phyloP scores from a whole-genome alignment of 2,329 filamentous ascomycete genomes.

The Aspergillus sclerotialis region DNA sequence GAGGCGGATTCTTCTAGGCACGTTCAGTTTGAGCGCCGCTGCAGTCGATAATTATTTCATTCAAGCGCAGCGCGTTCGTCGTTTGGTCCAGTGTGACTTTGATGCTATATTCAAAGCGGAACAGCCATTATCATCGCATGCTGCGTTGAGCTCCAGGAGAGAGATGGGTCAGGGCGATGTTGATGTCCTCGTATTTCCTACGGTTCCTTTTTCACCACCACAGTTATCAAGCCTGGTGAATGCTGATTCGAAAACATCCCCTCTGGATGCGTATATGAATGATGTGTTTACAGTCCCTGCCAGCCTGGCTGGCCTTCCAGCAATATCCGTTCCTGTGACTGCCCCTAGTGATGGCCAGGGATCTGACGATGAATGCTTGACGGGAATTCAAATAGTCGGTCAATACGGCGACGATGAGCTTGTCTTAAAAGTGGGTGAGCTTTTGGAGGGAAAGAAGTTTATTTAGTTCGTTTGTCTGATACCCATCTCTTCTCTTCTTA shows the following conservation, averaged over 20 bases:
- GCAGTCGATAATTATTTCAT: constrained; percentile 97
- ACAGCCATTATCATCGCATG: constrained; percentile 54
- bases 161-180: constrained; percentile 38
- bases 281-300: constrained; percentile 95
- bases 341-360: constrained; percentile 16
- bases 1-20: constrained; percentile 78
- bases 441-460: constrained; percentile 23
- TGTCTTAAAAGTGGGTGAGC: constrained; percentile 31
- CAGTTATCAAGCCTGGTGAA: constrained; percentile 49
- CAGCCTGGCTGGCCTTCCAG: constrained; percentile 83
- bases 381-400: constrained; percentile 41
- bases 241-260: constrained; percentile 19
- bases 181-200: constrained; percentile 83
- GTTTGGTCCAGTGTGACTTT: constrained; percentile 80
- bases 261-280: constrained; percentile 77
- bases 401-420: constrained; percentile 42
- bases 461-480: constrained; percentile 5
- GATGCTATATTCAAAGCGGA: constrained; percentile 63
- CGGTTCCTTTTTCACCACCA: constrained; percentile 70
- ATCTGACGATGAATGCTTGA: constrained; percentile 12
- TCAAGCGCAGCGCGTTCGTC: constrained; percentile 80
- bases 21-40: constrained; percentile 81
- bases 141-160: constrained; percentile 3
- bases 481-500: neutral
- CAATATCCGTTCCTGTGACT: constrained; percentile 70